Evolutionary conservation across 345 rosid species (phyloP), one percentile per base, ranked within the genome.

Genomic region (Hypericum androsaemum): DNA sequence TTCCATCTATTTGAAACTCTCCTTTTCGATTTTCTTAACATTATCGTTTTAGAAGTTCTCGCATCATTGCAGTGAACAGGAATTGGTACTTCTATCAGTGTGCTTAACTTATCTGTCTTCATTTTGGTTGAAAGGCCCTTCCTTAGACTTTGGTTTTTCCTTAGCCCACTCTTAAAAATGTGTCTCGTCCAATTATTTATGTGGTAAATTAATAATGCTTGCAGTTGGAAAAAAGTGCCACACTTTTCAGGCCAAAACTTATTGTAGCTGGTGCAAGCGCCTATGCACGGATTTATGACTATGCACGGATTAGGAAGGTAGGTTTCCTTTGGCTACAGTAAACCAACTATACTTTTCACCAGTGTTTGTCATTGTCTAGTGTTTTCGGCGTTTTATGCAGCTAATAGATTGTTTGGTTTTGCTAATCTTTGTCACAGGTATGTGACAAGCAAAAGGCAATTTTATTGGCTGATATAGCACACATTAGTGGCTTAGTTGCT

Each of bases 211-310:
- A 13, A 54, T 44, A 43, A 52, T 49, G 22, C 62, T 62, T 68
- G 60, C 83, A 86, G 97, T 43, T 89, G 77, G 94, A 86, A 66
- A 89, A 74, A 68, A 89, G 79, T 59, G 96, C 90, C 0, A 52
- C 72, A 48, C 90, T 89, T 58, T 89, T 84, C 72, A 79, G 98
- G 68, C 98, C 98, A 53, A 89, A 89, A 64, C 86, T 89, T 59
- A 79, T 89, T 52, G 94, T 89, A 50, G 98, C 98, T 48, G 96
- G 98, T 56, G 98, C 98, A 53, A 86, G 98, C 64, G 98, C 98
- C 43, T 89, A 89, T 77, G 94, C 98, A 50, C 94, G 94, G 39
- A 79, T 86, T 37, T 89, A 86, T 70, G 96, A 86, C 52, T 89
- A 89, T 73, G 96, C 88, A n/a, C 80, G 71, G 10, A 89, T 89